A percentile compares a stretch with the other conserved stretches of the same genome.
These are phyloP conservation scores for Annulohypoxylon bovei DNA, from an alignment of 495 filamentous ascomycete genomes.

Conservation along the genomic window DNA sequence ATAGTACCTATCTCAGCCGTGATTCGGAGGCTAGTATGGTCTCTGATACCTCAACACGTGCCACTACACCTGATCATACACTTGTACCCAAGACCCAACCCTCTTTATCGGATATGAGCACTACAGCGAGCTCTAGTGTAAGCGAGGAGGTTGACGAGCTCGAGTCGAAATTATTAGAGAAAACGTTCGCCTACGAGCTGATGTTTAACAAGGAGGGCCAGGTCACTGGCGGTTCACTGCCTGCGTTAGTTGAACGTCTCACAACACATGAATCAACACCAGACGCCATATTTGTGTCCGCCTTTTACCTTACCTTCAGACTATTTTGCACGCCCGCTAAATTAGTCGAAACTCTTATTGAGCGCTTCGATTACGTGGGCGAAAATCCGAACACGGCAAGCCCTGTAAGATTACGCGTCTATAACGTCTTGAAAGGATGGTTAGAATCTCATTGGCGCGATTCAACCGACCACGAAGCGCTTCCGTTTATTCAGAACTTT, in stretches of 20 bases:
- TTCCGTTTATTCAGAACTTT: slow-evolving; percentile 80
- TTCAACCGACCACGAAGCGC: slow-evolving; percentile 76
- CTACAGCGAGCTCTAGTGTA: slow-evolving; percentile 66
- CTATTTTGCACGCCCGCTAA: slow-evolving; percentile 86
- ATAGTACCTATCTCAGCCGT: slow-evolving; percentile 79
- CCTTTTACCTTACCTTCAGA: slow-evolving; percentile 97
- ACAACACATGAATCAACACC: slow-evolving; percentile 94
- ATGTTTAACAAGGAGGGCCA: slow-evolving; percentile 94
- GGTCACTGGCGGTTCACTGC: slow-evolving; percentile 90
- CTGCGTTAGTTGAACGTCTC: slow-evolving; percentile 90
- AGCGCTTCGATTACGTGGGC: slow-evolving; percentile 90
- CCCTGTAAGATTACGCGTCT: slow-evolving; percentile 88
- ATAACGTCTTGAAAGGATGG: slow-evolving; percentile 98
- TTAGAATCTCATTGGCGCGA: slow-evolving; percentile 95
- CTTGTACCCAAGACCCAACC: slow-evolving; percentile 56
- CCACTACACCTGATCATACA: slow-evolving; percentile 82
- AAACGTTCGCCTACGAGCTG: slow-evolving; percentile 88
- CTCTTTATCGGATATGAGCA: slow-evolving; percentile 67
- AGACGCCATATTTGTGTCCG: slow-evolving; percentile 89
- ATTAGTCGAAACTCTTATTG: slow-evolving; percentile 82
- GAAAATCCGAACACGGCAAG: slow-evolving; percentile 75
- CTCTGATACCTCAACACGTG: slow-evolving; percentile 85
- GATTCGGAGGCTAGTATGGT: slow-evolving; percentile 84
- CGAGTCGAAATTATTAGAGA: slow-evolving; percentile 83
- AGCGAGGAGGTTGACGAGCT: slow-evolving; percentile 79